Evolutionary conservation across 805 yeast species (phyloP).

Genomic region (Candida adriatica): DNA sequence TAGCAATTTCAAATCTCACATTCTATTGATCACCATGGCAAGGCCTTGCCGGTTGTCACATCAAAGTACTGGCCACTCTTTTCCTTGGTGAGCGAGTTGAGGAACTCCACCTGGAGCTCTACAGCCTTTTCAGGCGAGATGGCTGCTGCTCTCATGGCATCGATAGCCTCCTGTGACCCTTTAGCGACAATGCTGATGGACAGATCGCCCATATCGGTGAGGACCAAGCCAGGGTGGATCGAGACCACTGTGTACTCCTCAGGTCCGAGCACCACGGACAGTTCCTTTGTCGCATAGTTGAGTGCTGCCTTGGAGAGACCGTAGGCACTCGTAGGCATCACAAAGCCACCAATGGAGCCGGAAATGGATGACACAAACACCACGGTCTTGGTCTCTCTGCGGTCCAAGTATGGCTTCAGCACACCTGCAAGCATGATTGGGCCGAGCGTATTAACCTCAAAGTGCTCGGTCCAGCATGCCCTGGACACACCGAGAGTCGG

Average conservation of each 20-base stretch:
- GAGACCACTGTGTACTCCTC: slow-evolving; percentile 1
- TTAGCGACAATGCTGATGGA: too few relatives aligned
- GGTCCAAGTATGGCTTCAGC: slow-evolving; percentile 12
- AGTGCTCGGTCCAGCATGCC: slow-evolving; percentile 1
- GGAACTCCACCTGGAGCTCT: too few relatives aligned
- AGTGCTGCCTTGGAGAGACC: slow-evolving; percentile 33
- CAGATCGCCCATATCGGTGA: background rate
- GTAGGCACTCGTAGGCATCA: slow-evolving; percentile 21
- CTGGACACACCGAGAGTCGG: background rate
- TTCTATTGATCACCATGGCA: too few relatives aligned
- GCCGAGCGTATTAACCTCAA: slow-evolving; percentile 7
- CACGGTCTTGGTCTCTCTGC: slow-evolving; percentile 18
- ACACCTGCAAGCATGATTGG: slow-evolving; percentile 3
- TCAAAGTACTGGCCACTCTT: too few relatives aligned
- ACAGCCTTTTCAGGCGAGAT: too few relatives aligned
- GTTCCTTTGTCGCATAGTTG: slow-evolving; percentile 18
- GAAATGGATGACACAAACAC: slow-evolving; percentile 23
- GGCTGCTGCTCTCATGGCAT: too few relatives aligned
- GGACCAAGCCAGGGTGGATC: slow-evolving; percentile 1
- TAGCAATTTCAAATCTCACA: too few relatives aligned
- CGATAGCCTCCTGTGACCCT: too few relatives aligned
- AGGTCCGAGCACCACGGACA: background rate
- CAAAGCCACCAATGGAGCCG: slow-evolving; percentile 17
- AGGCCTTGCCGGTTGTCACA: too few relatives aligned
- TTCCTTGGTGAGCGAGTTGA: too few relatives aligned